Base-by-base conservation (phyloP, 2,329 filamentous ascomycete species). In the Aspergillus sergii region DNA sequence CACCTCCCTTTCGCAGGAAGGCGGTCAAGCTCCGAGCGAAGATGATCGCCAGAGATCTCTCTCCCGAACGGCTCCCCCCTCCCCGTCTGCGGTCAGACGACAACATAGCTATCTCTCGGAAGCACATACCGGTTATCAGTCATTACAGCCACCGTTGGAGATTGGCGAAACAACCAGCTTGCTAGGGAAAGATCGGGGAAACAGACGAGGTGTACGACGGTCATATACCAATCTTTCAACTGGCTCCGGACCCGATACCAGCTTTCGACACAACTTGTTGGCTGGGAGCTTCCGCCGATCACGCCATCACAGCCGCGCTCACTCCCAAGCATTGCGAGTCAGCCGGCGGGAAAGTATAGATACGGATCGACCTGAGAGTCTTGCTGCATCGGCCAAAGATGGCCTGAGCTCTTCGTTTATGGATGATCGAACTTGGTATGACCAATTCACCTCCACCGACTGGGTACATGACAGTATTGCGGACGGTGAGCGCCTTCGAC, bases 401-500 rank as follows among this genome's bases (percentile, higher is more conserved):
- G 72, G 66, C 5, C 60, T 79, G 59, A 91, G 89, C 72, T 81
- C 84, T 5, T 79, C 91, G 11, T 89, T 88, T 70, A 82, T 89
- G 57, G 92, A 97, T 73, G 93, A 98, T 69, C 89, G 95, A 64
- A 91, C 96, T 11, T 98, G 95, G 95, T 98, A 98, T 79, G 95
- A 99, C 81, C 95, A 99, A 79, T 97, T 97, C 73, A 97, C 93
- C 7, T 96, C 92, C 8, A 97, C 93, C 60, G 94, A 99, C 77
- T 99, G 95, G 95, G 94, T 99, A 0, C 94, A 97, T 75, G 95
- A 99, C 78, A 94, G 91, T 76, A 97, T 99, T 69, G 92, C 93
- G 72, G 95, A 98, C 79, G 93, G 94, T 11, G 92, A 93, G 71
- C 91, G 95, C 30, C 88, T 96, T 57, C 95, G 96, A 76, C 89